Base-by-base conservation (phyloP, 2,329 filamentous ascomycete species). In the Stagonosporopsis vannaccii region DNA sequence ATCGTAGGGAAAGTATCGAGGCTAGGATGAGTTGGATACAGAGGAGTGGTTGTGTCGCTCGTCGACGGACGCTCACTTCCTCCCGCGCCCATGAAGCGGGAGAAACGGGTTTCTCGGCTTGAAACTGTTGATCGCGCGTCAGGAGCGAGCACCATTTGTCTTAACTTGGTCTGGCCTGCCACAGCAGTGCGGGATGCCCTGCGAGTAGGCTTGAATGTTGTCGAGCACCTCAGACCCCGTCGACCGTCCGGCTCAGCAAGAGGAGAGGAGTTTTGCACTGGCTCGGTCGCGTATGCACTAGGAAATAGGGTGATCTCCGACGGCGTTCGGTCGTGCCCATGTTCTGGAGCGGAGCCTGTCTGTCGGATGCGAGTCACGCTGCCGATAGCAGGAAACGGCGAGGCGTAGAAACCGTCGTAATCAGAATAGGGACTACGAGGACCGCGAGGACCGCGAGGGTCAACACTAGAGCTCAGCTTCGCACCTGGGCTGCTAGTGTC, bases 401-500 rank as follows among this genome's bases (percentile, higher is more conserved):
- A 56, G 22, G 60, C 56, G 26, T 72, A 70, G 54, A 70, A 73
- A 0, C 61, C 63, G 15, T 54, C 47, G 20, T 63, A 60, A 4
- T 57, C 56, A 17, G 58, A 51, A 37, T 40, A 55, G n/a, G 51
- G 43, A 45, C 56, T 66, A 28, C 43, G 43, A 36, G 50, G 60
- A 45, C 58, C 49, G 32, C n/a, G n/a, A n/a, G n/a, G n/a, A n/a
- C n/a, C n/a, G n/a, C n/a, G n/a, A n/a, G n/a, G n/a, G n/a, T n/a
- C n/a, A n/a, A 61, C 58, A 36, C 60, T 67, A 23, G 65, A 70
- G 51, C 54, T 67, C 30, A 61, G 60, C 12, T 42, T 52, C 4
- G 58, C 59, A 35, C 69, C 72, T 11, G 71, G 71, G 30, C 74
- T 76, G 53, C 74, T 77, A 7, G 62, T 72, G 40, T 76, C 68